These are phyloP conservation scores for Gnetum montanum DNA, from an alignment of 75 land plant species.

Conservation along the genomic window DNA sequence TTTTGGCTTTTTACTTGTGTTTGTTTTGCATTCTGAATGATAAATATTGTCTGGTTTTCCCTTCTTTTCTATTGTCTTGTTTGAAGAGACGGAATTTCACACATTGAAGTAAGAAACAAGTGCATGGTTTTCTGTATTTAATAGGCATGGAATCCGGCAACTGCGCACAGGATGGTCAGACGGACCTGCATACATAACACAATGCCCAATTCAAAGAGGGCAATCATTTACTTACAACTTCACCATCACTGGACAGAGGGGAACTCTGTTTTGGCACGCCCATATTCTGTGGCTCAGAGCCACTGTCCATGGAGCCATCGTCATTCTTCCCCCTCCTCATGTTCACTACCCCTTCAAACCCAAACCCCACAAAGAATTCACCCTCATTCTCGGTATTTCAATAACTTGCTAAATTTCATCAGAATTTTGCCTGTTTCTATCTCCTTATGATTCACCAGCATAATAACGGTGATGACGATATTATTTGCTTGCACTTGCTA, in stretches of 20 bases:
- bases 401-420: too few species aligned
- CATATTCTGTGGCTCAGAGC: constrained; percentile 57
- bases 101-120: too few species aligned
- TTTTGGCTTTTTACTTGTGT: background rate
- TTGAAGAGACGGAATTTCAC: too few species aligned
- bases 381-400: constrained; percentile 51
- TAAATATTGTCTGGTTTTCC: background rate
- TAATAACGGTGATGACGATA: too few species aligned
- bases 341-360: constrained; percentile 36
- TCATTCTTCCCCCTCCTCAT: constrained; percentile 39
- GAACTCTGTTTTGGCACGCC: constrained; percentile 83
- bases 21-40: background rate
- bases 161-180: constrained; percentile 60
- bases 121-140: too few species aligned
- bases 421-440: background rate
- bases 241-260: constrained; percentile 48
- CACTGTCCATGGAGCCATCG: constrained; percentile 71
- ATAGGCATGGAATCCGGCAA: constrained; percentile 81
- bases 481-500: constrained; percentile 9
- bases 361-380: constrained; percentile 40
- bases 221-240: constrained; percentile 41
- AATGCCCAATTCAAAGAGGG: constrained; percentile 74
- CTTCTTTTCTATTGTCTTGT: too few species aligned
- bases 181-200: constrained; percentile 61
- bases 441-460: background rate